Percentiles rank a stretch among this genome's conserved stretches.
Evolutionary conservation across 2,329 filamentous ascomycete genomes (phyloP).

Genomic region (Lasiodiplodia hormozganensis): DNA sequence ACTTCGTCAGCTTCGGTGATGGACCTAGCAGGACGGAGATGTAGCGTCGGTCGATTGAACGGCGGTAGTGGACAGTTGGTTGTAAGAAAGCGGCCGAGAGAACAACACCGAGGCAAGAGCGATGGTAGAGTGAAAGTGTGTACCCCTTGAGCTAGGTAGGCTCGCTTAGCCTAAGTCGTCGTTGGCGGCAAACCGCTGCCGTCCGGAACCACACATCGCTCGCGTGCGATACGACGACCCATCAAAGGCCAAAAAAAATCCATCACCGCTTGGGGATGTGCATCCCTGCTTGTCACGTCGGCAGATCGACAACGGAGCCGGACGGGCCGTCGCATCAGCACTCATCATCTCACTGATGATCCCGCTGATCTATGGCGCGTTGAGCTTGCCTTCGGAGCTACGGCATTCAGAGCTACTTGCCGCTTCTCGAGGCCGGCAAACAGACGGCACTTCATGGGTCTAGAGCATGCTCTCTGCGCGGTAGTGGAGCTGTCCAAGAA

Average conservation of each 20-base stretch:
- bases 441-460: neutral
- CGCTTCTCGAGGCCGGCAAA: neutral
- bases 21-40: neutral
- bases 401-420: neutral
- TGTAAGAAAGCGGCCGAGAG: neutral
- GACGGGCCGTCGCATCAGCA: neutral
- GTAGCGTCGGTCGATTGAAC: neutral
- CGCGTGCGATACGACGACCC: neutral
- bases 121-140: neutral
- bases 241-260: neutral
- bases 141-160: neutral
- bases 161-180: neutral
- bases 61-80: neutral
- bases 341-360: neutral
- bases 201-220: neutral
- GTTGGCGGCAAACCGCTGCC: neutral
- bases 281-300: neutral
- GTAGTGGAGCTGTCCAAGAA: neutral
- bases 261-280: neutral
- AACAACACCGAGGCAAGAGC: neutral
- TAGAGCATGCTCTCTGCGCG: neutral
- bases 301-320: slow-evolving; percentile 5
- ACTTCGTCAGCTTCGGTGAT: neutral
- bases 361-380: neutral
- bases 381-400: neutral